Base-by-base conservation (phyloP, 352 stramenopile species). In the Phytophthora meadii region DNA sequence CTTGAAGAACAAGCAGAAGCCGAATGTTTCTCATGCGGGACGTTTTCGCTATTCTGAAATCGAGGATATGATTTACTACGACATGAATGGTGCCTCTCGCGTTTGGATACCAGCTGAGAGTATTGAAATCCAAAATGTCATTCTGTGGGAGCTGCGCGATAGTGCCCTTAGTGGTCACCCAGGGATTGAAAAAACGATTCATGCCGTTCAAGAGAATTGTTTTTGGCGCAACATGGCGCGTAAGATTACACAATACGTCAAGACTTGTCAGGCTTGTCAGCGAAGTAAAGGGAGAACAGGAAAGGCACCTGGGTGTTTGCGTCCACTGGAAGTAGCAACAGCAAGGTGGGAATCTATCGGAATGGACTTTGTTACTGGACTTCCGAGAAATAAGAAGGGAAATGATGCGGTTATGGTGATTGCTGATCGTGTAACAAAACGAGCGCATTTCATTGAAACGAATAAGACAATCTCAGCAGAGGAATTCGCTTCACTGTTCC, bases 291-390 rank as follows among this genome's bases (percentile, higher is more conserved):
- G 27, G 19, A 42, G 49, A 48, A 27, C 39, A 8, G 49, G 41
- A 7, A 67, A 60, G 45, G 19, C 30, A 4, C 24, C 49, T 14
- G 58, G 49, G 0, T 7, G 40, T 2, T 24, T 67, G 4, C 14
- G 41, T 19, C 48, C 49, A 1, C 27, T 54, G 10, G 30, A 67
- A 12, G 28, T 12, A 7, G 49, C 58, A 42, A 53, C 40, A 17
- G 30, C 0, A 9, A 15, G 46, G 1, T 54, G 49, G 49, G 42
- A 3, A 30, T 54, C 40, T 4, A 54, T 66, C 12, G 49, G 39
- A 34, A 66, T 66, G 48, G 48, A 66, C 22, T 58, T 66, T 10
- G 28, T 66, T 10, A 57, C 5, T 45, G 47, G 39, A 5, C 19
- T 65, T 4, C 56, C 47, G 3, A 6, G 9, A 3, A 65, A 36